phyloP scores from a whole-genome alignment of 169 alveolate genomes.

The Pseudocohnilembus persalinus region DNA sequence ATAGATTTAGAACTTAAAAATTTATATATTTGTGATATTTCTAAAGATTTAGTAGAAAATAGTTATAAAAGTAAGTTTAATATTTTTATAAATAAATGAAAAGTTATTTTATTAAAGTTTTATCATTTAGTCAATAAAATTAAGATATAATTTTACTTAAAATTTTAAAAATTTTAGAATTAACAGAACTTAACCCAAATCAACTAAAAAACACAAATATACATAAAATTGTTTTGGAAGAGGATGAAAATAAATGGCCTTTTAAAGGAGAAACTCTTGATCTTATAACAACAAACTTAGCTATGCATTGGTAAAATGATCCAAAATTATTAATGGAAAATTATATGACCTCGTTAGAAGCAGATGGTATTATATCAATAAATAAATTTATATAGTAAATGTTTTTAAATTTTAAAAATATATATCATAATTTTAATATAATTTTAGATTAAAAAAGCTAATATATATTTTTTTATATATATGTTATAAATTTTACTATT shows the following conservation, averaged over 20 bases:
- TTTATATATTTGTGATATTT: neutral
- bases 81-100: no score
- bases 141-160: neutral
- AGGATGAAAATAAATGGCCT: neutral
- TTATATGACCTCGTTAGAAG: neutral
- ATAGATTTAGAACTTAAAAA: neutral
- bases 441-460: no score
- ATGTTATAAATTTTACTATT: no score
- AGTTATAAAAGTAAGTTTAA: neutral
- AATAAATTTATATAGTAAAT: no score
- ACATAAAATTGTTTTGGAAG: neutral
- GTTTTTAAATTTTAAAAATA: no score
- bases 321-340: neutral
- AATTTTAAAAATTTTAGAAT: neutral
- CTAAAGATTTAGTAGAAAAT: neutral
- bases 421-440: no score
- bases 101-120: no score
- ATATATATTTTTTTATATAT: no score
- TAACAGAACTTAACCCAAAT: neutral
- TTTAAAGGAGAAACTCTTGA: neutral
- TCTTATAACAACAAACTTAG: neutral
- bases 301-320: neutral
- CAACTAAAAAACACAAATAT: neutral
- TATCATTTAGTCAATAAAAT: no score
- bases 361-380: neutral